phyloP scores from a whole-genome alignment of 495 filamentous ascomycete species.

The Staphylotrichum tortipilum region DNA sequence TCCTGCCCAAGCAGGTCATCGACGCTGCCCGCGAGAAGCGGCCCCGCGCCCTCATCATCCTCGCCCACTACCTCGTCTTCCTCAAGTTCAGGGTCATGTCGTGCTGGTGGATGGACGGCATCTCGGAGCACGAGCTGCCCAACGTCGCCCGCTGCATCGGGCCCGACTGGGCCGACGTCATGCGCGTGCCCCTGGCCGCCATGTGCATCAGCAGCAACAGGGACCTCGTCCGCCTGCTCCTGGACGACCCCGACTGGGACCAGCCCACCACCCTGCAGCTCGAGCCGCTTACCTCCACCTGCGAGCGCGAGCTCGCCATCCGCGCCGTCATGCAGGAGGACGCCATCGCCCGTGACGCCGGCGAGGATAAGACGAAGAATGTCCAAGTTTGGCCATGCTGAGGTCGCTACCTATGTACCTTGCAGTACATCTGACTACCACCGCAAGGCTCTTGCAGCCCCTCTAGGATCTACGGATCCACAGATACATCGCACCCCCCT shows the following conservation, averaged over 20 bases:
- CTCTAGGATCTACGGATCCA: too few species aligned
- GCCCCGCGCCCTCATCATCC: slow-evolving; percentile 46
- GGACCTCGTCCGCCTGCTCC: slow-evolving; percentile 27
- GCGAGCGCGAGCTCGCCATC: slow-evolving; percentile 6
- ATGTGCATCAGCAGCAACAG: slow-evolving; percentile 9
- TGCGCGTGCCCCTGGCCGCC: slow-evolving; percentile 30
- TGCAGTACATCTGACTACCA: too few species aligned
- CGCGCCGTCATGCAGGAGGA: slow-evolving; percentile 7
- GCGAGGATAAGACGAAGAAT: neutral
- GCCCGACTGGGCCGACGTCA: slow-evolving; percentile 23
- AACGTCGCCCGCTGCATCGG: slow-evolving; percentile 32
- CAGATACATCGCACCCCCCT: neutral
- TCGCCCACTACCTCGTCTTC: slow-evolving; percentile 41
- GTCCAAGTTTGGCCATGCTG: neutral
- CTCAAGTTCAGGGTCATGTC: slow-evolving; percentile 23
- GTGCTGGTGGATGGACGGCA: slow-evolving; percentile 39
- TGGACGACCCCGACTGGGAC: slow-evolving; percentile 30
- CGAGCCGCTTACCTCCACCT: slow-evolving; percentile 1
- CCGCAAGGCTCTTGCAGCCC: too few species aligned
- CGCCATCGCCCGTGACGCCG: neutral
- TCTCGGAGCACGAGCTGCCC: slow-evolving; percentile 31
- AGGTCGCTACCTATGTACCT: too few species aligned
- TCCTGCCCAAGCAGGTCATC: slow-evolving; percentile 43
- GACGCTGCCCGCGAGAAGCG: slow-evolving; percentile 40
- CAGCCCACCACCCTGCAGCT: slow-evolving; percentile 15